Percentiles rank a stretch among this genome's conserved stretches.
These are phyloP conservation scores for Articulospora tetracladia DNA, from an alignment of 495 filamentous ascomycete genomes.

Conservation along the genomic window DNA sequence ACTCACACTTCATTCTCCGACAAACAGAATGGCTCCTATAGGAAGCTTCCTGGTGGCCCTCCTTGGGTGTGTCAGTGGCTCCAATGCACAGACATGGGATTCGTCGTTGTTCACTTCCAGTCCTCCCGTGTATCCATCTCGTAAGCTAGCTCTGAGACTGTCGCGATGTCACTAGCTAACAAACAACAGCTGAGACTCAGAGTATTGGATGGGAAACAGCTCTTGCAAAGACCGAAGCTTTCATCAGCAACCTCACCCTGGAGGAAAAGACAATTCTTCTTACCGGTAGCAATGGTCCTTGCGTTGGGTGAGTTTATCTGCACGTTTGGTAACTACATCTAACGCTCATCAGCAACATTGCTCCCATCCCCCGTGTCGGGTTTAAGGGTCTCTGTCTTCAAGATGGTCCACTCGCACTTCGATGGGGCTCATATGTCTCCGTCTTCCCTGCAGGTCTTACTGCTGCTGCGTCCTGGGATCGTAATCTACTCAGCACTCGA, in stretches of 20 bases:
- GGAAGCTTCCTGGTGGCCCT: background rate
- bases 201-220: conserved; percentile 42
- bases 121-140: conserved; percentile 51
- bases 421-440: conserved; percentile 64
- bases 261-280: conserved; percentile 67
- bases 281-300: conserved; percentile 46
- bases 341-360: conserved; percentile 52
- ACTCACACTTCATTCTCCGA: background rate
- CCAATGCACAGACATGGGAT: background rate
- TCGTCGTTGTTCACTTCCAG: background rate
- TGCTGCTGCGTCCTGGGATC: conserved; percentile 66
- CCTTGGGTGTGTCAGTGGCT: background rate
- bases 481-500: conserved; percentile 58
- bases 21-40: background rate
- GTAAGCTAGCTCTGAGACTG: conserved; percentile 23
- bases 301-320: background rate
- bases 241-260: conserved; percentile 54
- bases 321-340: background rate
- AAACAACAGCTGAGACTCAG: conserved; percentile 4
- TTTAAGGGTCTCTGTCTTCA: conserved; percentile 57
- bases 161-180: background rate
- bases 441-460: conserved; percentile 81
- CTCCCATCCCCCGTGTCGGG: conserved; percentile 44
- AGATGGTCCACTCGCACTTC: conserved; percentile 47
- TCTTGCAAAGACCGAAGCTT: conserved; percentile 41